Percentiles rank a stretch among this genome's conserved stretches.
These are phyloP conservation scores for Claviceps humidiphila DNA, from an alignment of 2,329 filamentous ascomycete species.

Conservation along the genomic window DNA sequence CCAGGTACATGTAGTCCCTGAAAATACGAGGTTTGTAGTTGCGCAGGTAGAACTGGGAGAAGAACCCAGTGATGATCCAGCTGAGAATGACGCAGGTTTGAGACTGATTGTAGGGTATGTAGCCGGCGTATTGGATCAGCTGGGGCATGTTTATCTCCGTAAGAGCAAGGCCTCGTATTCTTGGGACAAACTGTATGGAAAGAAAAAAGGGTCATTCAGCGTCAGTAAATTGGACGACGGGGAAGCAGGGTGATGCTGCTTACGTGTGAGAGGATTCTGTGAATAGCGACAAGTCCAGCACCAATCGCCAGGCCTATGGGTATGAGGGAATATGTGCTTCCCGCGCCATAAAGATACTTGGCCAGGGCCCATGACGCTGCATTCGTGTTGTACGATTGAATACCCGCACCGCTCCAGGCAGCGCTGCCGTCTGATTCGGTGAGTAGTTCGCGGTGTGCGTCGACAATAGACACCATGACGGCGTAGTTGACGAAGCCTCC, in stretches of 20 bases:
- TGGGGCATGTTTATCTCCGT: constrained; percentile 3
- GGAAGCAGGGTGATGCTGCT: not conserved
- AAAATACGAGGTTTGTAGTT: constrained; percentile 39
- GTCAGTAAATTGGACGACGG: no score
- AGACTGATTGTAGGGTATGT: constrained; percentile 16
- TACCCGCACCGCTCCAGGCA: constrained; percentile 34
- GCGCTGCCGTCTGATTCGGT: constrained; percentile 25
- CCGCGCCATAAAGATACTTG: constrained; percentile 27
- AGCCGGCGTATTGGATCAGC: constrained; percentile 4
- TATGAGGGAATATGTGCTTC: constrained; percentile 22
- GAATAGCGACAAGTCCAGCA: constrained; percentile 16
- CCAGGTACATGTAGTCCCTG: constrained; percentile 39
- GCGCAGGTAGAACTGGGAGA: constrained; percentile 36
- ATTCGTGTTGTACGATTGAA: constrained; percentile 31
- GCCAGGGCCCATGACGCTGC: constrained; percentile 21
- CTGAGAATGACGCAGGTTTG: constrained; percentile 42
- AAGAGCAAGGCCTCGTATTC: not conserved
- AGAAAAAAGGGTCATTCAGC: not conserved
- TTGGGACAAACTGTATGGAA: constrained; percentile 1
- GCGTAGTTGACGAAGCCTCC: constrained; percentile 32
- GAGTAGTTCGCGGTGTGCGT: constrained; percentile 27
- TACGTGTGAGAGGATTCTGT: not conserved
- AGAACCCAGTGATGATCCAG: constrained; percentile 31
- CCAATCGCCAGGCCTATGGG: constrained; percentile 28
- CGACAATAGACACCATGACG: constrained; percentile 32